Evolutionary conservation across 2,329 filamentous ascomycete genomes (phyloP), one percentile per base, ranked within the genome.

Genomic region (Davidsoniella neocaledoniae): DNA sequence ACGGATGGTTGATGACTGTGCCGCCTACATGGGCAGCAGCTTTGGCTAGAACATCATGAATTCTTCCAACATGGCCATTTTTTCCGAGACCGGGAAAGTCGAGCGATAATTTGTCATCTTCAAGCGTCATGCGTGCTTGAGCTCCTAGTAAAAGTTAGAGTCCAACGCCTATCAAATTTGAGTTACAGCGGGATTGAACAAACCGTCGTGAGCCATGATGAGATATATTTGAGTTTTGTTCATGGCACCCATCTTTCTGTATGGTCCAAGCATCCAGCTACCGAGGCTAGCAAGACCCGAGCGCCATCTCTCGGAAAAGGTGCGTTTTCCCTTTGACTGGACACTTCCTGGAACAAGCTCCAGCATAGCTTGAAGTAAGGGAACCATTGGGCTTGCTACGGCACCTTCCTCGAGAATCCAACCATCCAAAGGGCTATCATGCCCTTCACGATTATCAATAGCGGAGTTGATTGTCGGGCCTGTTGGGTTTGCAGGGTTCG

Each of bases 151-250:
- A 46, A 23, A 21, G 39, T 40, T 48, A 29, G 37, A 21, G 9
- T 5, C 21, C 4, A 16, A 26, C 5, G 6, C 17, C 5, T 4
- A 14, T 3, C 2, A 19, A 23, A 12, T 4, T 5, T 8, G 23
- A 17, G 17, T 3, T 45, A 14, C 56, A 17, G 12, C 16, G 56
- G 26, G 14, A 6, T 16, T 5, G 4, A 33, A 58, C 64, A 58
- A 64, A 66, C 71, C 76, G 55, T 81, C 78, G 56, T 82, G 77
- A 1, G 73, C 76, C 76, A 82, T 81, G 58, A 81, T 68, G 3
- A 83, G 66, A 58, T 81, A 83, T 0, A 77, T 69, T 52, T 79
- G 73, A 0, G 77, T 83, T 52, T 64, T 71, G 58, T 74, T 71
- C 17, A 80, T 62, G 16, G 75, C 74, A 0, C 78, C 74, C 5